Conservation (phyloP, 768 basidiomycete species). For the Leccinum subgranulosum region DNA sequence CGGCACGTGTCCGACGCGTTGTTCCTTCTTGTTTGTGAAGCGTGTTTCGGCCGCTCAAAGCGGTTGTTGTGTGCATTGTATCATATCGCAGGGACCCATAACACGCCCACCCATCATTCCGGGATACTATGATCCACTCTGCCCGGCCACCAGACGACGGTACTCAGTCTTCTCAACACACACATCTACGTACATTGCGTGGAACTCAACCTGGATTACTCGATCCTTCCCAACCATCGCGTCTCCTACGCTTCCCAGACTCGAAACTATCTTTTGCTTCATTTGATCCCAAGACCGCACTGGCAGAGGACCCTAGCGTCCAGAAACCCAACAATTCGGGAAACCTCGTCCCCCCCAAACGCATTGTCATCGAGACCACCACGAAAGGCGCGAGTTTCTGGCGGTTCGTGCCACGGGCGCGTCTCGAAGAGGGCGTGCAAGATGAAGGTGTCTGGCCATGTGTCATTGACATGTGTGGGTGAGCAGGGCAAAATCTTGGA, state of each 20-base stretch:
- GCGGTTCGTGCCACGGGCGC: slow-evolving; percentile 77
- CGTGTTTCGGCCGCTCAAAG: not conserved
- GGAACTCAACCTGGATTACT: slow-evolving; percentile 62
- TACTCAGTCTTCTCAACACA: slow-evolving; percentile 6
- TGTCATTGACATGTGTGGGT: slow-evolving; percentile 68
- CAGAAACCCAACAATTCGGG: slow-evolving; percentile 43
- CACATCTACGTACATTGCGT: slow-evolving; percentile 16
- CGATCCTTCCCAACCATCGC: slow-evolving; percentile 57
- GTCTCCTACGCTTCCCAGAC: slow-evolving; percentile 58
- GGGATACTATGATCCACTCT: slow-evolving; percentile 11
- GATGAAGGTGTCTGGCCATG: slow-evolving; percentile 76
- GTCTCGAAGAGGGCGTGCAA: slow-evolving; percentile 48
- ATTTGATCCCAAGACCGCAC: slow-evolving; percentile 69
- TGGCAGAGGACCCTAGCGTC: slow-evolving; percentile 37
- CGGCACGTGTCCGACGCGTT: slow-evolving; percentile 19
- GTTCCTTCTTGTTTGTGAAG: not conserved
- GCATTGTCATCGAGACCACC: slow-evolving; percentile 69
- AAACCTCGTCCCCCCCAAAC: slow-evolving; percentile 56
- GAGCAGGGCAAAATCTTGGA: slow-evolving; percentile 25
- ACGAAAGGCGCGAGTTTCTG: slow-evolving; percentile 56
- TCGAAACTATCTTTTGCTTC: slow-evolving; percentile 67
- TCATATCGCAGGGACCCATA: not conserved
- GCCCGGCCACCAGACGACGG: slow-evolving; percentile 4
- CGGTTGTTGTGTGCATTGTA: too few relatives aligned
- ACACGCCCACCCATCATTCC: not conserved